These are phyloP conservation scores for Sugiyamaella paludigena DNA, from an alignment of 1,139 yeast species.

Conservation along the genomic window DNA sequence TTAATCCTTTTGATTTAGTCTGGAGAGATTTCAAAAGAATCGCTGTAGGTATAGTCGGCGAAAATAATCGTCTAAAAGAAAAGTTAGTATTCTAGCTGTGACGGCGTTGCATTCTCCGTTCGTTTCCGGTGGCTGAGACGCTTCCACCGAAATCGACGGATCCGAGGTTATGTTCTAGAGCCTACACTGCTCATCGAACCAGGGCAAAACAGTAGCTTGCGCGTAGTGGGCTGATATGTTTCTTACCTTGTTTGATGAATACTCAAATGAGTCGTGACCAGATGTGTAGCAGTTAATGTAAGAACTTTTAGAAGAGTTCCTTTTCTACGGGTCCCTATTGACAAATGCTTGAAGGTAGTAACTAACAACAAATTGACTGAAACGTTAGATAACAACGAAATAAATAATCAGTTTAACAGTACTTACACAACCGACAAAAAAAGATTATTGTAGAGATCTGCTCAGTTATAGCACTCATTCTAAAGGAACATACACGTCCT, in stretches of 20 bases:
- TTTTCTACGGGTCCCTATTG: slow-evolving; percentile 13
- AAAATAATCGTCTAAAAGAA: slow-evolving; percentile 5
- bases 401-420: no score
- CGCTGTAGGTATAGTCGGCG: slow-evolving; percentile 9
- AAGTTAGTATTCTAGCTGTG: neutral
- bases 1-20: slow-evolving; percentile 5
- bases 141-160: no score
- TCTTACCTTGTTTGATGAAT: slow-evolving; percentile 15
- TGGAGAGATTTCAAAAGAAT: slow-evolving; percentile 6
- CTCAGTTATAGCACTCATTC: no score
- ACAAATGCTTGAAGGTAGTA: slow-evolving; percentile 12
- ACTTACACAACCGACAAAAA: no score
- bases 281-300: slow-evolving; percentile 9
- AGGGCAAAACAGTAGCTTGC: no score
- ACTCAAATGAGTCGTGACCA: slow-evolving; percentile 5
- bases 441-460: no score
- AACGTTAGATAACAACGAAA: neutral
- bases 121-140: no score
- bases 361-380: slow-evolving; percentile 5
- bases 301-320: slow-evolving; percentile 13
- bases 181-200: no score
- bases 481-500: no score
- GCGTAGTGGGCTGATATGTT: no score
- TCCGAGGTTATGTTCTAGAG: no score
- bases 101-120: no score